Evolutionary conservation across 2,329 filamentous ascomycete genomes (phyloP).

Genomic region (Paraphaeosphaeria minitans): DNA sequence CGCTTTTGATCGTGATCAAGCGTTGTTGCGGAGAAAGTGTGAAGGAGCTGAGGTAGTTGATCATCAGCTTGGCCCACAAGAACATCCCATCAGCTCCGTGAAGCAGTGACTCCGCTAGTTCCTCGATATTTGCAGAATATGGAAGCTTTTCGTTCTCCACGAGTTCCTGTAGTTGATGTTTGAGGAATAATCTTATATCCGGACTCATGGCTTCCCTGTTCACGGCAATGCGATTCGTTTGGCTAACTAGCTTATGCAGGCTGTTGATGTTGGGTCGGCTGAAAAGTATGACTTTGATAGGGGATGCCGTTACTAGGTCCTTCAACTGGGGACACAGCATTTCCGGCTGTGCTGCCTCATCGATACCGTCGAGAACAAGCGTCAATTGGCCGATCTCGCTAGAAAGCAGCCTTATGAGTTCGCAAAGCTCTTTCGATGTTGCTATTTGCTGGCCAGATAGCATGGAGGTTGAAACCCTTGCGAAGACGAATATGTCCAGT

Average conservation of each 20-base stretch:
- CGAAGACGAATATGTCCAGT: neutral
- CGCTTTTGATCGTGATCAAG: neutral
- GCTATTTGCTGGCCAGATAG: neutral
- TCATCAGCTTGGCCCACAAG: slow-evolving; percentile 11
- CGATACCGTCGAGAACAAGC: neutral
- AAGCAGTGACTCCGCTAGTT: neutral
- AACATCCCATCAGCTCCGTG: slow-evolving; percentile 12
- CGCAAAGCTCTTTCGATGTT: neutral
- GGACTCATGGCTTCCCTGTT: neutral
- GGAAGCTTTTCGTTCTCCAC: neutral
- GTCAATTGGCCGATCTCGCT: neutral
- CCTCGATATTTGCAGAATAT: neutral
- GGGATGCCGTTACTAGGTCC: neutral
- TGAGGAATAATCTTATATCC: neutral
- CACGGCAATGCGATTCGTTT: neutral
- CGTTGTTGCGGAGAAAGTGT: neutral
- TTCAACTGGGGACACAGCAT: neutral
- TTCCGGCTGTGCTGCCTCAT: neutral
- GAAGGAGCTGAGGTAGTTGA: neutral
- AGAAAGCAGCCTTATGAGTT: neutral
- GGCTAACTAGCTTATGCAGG: neutral
- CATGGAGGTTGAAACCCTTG: neutral
- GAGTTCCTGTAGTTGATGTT: neutral
- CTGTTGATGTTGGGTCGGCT: neutral
- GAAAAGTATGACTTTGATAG: neutral